phyloP scores from a whole-genome alignment of 345 rosid species.

The Salix purpurea region DNA sequence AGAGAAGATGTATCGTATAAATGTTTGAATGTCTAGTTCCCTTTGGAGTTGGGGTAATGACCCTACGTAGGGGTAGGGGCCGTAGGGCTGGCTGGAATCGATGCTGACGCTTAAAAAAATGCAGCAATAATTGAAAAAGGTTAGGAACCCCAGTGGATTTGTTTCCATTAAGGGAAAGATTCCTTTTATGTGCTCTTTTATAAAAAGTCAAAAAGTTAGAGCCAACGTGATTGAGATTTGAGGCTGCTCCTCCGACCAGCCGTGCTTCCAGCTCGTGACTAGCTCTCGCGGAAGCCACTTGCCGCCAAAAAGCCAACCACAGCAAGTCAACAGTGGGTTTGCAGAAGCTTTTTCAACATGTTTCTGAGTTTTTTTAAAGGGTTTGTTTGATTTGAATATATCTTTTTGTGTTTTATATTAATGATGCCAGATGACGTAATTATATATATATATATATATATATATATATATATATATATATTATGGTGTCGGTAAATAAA shows the following conservation, averaged over 20 bases:
- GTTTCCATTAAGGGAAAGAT: slow-evolving; percentile 42
- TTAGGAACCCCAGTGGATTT: background rate
- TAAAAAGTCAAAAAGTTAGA: slow-evolving; percentile 10
- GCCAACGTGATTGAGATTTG: background rate
- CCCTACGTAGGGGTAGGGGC: slow-evolving; percentile 4
- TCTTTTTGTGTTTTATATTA: no score
- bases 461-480: no score
- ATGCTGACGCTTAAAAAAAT: background rate
- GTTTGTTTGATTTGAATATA: background rate
- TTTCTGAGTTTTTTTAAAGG: no score
- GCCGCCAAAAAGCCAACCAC: no score
- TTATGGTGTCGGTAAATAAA: no score
- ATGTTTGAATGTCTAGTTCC: background rate
- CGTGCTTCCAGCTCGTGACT: background rate
- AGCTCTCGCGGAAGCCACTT: no score
- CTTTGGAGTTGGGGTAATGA: background rate
- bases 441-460: no score
- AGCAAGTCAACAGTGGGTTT: background rate
- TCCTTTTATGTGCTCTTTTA: slow-evolving; percentile 5
- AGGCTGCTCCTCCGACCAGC: background rate
- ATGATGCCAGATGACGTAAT: background rate
- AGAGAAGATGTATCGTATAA: no score
- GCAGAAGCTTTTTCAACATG: background rate
- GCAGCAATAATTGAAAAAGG: background rate
- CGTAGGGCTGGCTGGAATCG: background rate